Evolutionary conservation across 768 basidiomycete species (phyloP).

Genomic region (Suillus tomentosus): DNA sequence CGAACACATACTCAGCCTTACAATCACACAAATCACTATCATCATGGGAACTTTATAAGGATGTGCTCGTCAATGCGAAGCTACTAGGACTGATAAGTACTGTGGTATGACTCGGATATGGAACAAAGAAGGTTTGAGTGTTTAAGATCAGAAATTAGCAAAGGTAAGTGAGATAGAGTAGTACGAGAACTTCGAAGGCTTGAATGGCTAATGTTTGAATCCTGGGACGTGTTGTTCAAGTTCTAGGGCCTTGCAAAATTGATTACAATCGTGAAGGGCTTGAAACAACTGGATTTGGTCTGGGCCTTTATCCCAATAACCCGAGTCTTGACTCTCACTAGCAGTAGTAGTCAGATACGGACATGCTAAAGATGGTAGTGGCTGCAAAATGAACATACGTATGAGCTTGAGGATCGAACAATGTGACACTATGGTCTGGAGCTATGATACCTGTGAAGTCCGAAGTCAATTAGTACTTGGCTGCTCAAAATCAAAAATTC

Average conservation of each 20-base stretch:
- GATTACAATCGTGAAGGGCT: not conserved
- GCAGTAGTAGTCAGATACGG: not conserved
- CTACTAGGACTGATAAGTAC: too few relatives aligned
- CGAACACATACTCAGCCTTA: too few relatives aligned
- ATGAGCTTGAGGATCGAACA: slow-evolving; percentile 23
- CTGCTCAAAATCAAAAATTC: too few relatives aligned
- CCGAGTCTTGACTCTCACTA: not conserved
- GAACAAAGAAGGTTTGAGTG: too few relatives aligned
- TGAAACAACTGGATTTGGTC: not conserved
- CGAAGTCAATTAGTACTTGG: not conserved
- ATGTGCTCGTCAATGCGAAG: too few relatives aligned
- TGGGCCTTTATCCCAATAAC: not conserved
- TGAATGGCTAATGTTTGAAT: too few relatives aligned
- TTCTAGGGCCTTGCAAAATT: not conserved
- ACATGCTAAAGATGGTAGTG: not conserved
- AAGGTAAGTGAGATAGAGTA: too few relatives aligned
- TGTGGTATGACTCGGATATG: too few relatives aligned
- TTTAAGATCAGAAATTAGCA: too few relatives aligned
- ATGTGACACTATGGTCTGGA: slow-evolving; percentile 2
- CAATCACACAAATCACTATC: too few relatives aligned
- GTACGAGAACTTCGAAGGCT: too few relatives aligned
- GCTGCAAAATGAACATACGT: not conserved
- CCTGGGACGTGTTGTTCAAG: not conserved
- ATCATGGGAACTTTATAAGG: too few relatives aligned
- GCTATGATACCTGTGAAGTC: slow-evolving; percentile 11